A percentile compares a stretch with the other conserved stretches of the same genome.
These are phyloP conservation scores for Viola pubescens DNA, from an alignment of 441 rosid genomes.

Conservation along the genomic window DNA sequence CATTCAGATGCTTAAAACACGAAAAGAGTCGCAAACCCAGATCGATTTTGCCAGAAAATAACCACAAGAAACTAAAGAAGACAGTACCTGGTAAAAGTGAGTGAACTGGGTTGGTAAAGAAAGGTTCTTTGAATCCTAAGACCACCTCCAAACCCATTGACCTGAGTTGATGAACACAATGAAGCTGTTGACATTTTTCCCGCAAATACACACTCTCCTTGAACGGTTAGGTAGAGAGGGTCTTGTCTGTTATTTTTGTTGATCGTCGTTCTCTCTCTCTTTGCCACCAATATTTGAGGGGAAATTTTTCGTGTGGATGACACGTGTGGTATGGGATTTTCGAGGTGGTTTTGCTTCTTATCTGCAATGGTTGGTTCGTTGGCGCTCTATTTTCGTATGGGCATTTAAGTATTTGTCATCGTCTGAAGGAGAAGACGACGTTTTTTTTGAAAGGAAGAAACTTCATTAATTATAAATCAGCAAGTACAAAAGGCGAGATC, in stretches of 20 bases:
- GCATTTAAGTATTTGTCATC: too few species aligned
- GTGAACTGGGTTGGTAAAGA: constrained; percentile 32
- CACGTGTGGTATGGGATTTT: constrained; percentile 35
- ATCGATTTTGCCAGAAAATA: background rate
- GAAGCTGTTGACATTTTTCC: constrained; percentile 40
- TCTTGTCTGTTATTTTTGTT: constrained; percentile 6
- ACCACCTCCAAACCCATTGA: constrained; percentile 40
- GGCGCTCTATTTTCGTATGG: constrained; percentile 18
- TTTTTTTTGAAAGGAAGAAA: too few species aligned
- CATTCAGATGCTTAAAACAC: background rate
- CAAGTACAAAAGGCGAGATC: too few species aligned
- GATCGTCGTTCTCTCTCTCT: background rate
- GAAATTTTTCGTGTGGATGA: constrained; percentile 18
- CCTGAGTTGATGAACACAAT: constrained; percentile 51
- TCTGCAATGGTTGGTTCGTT: constrained; percentile 56
- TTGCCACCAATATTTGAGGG: constrained; percentile 11
- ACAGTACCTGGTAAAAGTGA: constrained; percentile 38
- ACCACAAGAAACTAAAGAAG: constrained; percentile 1
- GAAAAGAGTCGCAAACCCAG: constrained; percentile 3
- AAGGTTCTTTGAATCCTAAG: constrained; percentile 31
- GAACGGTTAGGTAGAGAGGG: constrained; percentile 27
- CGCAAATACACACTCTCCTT: background rate
- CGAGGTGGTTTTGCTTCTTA: constrained; percentile 35
- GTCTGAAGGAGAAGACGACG: background rate
- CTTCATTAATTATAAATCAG: too few species aligned